These are phyloP conservation scores for Ganoderma sp. DNA, from an alignment of 1,284 basidiomycete species.

Conservation along the genomic window DNA sequence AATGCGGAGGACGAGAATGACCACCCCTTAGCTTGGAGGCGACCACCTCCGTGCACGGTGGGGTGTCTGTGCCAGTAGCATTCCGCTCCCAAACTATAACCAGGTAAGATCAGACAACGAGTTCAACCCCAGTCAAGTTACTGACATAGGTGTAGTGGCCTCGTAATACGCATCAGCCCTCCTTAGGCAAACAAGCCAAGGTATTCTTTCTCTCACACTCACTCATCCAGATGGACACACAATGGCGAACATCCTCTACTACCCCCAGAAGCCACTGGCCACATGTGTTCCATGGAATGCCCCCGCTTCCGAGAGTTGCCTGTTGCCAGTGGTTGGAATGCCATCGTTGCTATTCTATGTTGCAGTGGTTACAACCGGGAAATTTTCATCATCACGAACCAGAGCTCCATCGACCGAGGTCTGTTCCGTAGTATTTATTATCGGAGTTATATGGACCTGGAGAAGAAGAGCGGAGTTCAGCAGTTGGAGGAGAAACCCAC, in stretches of 20 bases:
- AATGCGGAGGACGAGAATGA: constrained; percentile 70
- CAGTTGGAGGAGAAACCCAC: constrained; percentile 95
- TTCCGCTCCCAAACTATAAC: constrained; percentile 99
- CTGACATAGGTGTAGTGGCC: constrained; percentile 71
- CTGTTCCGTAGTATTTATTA: constrained; percentile 99
- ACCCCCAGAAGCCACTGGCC: constrained; percentile 98
- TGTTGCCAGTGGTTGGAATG: constrained; percentile 97
- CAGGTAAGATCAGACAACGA: constrained; percentile 62
- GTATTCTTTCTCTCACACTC: constrained; percentile 98
- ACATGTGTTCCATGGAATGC: constrained; percentile 99
- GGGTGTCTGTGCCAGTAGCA: constrained; percentile 97
- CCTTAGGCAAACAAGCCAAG: constrained; percentile 99
- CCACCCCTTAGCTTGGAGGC: constrained; percentile 91
- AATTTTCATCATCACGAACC: constrained; percentile 99
- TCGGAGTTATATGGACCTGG: constrained; percentile 96
- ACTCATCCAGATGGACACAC: constrained; percentile 96
- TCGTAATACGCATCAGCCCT: constrained; percentile 99
- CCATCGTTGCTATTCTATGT: constrained; percentile 97
- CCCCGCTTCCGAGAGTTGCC: constrained; percentile 97
- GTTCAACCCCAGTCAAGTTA: background rate
- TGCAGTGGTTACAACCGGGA: constrained; percentile 99
- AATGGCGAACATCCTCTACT: constrained; percentile 98
- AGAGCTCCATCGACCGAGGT: constrained; percentile 97
- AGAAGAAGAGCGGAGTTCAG: constrained; percentile 95
- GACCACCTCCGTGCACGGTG: constrained; percentile 81